Percentiles rank a stretch among this genome's conserved stretches.
phyloP scores from a whole-genome alignment of 2,329 filamentous ascomycete species.

The Aspergillus vadensis region DNA sequence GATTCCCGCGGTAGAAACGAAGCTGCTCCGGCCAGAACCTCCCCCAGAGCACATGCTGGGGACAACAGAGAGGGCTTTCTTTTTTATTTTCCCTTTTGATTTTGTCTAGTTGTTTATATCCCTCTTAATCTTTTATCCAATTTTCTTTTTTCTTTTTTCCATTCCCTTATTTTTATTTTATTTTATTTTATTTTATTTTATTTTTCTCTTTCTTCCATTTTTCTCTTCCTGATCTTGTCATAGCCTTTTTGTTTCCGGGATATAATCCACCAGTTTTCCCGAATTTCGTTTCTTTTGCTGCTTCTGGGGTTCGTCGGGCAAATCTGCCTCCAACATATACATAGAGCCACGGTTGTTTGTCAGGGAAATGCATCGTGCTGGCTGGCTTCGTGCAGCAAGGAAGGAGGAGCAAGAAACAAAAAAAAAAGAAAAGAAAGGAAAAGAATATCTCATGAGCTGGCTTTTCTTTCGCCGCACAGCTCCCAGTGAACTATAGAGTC shows the following conservation, averaged over 20 bases:
- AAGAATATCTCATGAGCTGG: constrained; percentile 15
- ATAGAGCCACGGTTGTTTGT: background rate
- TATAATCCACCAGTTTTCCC: background rate
- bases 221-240: background rate
- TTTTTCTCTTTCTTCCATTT: background rate
- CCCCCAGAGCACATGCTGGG: constrained; percentile 22
- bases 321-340: background rate
- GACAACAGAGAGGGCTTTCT: constrained; percentile 1
- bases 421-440: background rate
- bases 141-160: constrained; percentile 6
- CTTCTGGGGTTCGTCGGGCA: constrained; percentile 10
- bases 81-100: background rate
- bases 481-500: constrained; percentile 17
- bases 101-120: background rate
- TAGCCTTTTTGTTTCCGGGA: background rate
- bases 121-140: background rate
- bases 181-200: background rate
- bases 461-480: constrained; percentile 19
- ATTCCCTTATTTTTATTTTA: background rate
- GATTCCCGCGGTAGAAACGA: constrained; percentile 27
- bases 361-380: background rate
- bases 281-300: constrained; percentile 6
- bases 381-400: background rate
- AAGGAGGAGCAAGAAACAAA: background rate
- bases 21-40: constrained; percentile 19